Percentiles rank a stretch among this genome's conserved stretches.
Evolutionary conservation across 805 yeast genomes (phyloP).

Genomic region (Blastobotrys muscicola): DNA sequence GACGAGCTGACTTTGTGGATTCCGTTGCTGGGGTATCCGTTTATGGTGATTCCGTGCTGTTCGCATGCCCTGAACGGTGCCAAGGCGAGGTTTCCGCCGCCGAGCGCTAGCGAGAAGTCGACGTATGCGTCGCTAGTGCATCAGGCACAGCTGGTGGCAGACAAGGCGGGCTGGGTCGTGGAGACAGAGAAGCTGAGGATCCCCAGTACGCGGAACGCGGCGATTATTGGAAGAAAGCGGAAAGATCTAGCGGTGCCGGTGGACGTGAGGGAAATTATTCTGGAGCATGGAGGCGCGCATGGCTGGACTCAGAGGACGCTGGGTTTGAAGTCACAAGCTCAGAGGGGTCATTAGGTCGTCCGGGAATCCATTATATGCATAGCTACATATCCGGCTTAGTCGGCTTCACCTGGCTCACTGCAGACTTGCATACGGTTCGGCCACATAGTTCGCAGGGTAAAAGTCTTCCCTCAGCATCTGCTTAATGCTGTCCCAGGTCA

Average conservation of each 20-base stretch:
- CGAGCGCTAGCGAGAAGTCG: constrained; percentile 32
- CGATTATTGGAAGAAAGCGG: constrained; percentile 57
- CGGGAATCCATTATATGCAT: constrained; percentile 4
- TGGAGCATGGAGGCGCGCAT: constrained; percentile 79
- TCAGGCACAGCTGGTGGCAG: constrained; percentile 64
- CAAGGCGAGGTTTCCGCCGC: constrained; percentile 47
- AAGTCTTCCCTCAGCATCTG: no score
- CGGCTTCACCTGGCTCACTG: no score
- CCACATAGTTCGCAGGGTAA: no score
- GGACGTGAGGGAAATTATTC: constrained; percentile 34
- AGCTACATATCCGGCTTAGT: no score
- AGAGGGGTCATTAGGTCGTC: constrained; percentile 27
- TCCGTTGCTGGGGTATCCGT: constrained; percentile 69
- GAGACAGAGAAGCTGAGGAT: constrained; percentile 83
- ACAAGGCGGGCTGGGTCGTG: constrained; percentile 69
- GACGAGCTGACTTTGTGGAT: constrained; percentile 96
- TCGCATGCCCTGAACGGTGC: constrained; percentile 80
- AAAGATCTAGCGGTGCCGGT: constrained; percentile 16
- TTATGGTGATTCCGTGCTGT: constrained; percentile 90
- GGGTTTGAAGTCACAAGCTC: constrained; percentile 58
- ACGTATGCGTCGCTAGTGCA: constrained; percentile 82
- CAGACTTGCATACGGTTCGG: no score
- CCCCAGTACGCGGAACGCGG: constrained; percentile 91
- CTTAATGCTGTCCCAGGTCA: no score
- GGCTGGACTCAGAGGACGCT: constrained; percentile 82